Percentiles rank a stretch among this genome's conserved stretches.
phyloP scores from a whole-genome alignment of 257 asterid species.

The Haberlea rhodopensis region DNA sequence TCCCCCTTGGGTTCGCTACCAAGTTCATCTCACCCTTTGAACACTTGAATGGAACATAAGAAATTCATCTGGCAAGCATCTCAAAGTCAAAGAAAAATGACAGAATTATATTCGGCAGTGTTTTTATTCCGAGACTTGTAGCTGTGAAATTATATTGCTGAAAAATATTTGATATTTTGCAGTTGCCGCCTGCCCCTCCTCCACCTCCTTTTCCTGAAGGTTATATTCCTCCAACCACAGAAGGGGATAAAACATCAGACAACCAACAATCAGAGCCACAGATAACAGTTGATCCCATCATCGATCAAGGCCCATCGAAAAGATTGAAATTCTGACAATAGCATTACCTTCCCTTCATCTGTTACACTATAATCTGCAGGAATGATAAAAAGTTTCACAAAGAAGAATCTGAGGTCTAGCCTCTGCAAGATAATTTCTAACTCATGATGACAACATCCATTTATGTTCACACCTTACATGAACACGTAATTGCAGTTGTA shows the following conservation, averaged over 20 bases:
- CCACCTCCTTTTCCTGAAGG: slow-evolving; percentile 93
- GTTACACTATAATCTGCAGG: not conserved
- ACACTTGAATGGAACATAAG: not conserved
- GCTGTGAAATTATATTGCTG: slow-evolving; percentile 8
- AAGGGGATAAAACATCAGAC: slow-evolving; percentile 65
- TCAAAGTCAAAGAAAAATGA: not conserved
- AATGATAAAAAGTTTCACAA: not conserved
- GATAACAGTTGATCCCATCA: slow-evolving; percentile 69
- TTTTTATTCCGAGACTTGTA: not conserved
- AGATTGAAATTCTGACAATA: slow-evolving; percentile 54
- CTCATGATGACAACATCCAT: too few species aligned
- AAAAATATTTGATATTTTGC: slow-evolving; percentile 23
- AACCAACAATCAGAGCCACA: slow-evolving; percentile 52
- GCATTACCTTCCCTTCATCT: not conserved
- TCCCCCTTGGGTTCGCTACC: too few species aligned
- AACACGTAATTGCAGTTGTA: too few species aligned
- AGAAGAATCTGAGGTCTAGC: not conserved
- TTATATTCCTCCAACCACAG: slow-evolving; percentile 58
- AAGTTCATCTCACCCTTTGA: not conserved
- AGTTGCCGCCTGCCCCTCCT: slow-evolving; percentile 85
- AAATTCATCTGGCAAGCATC: not conserved
- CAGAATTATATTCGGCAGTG: not conserved
- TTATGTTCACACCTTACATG: too few species aligned
- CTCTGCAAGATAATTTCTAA: too few species aligned
- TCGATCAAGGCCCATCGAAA: slow-evolving; percentile 94